These are phyloP conservation scores for Pythium dissotocum DNA, from an alignment of 352 stramenopile genomes.

Conservation along the genomic window DNA sequence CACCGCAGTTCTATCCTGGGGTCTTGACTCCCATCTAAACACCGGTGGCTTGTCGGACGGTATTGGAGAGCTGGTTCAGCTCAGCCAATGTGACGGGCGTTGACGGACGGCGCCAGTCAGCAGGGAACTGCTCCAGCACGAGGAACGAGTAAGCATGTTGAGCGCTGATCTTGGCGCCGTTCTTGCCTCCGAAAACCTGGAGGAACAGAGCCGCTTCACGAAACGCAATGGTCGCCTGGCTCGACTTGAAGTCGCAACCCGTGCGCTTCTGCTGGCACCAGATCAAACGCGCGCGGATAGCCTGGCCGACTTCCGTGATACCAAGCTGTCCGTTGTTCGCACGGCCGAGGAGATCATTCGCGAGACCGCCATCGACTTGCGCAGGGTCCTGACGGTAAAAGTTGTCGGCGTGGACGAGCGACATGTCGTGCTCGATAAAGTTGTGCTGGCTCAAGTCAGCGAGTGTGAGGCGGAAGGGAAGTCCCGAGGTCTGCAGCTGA, in stretches of 20 bases:
- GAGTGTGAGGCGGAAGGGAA: slow-evolving; percentile 37
- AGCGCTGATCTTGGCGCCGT: background rate
- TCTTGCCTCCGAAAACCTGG: background rate
- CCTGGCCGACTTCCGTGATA: slow-evolving; percentile 12
- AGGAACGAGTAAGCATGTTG: background rate
- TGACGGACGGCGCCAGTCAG: background rate
- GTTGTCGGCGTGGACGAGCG: slow-evolving; percentile 41
- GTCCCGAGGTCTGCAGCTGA: slow-evolving; percentile 4
- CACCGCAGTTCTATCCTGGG: background rate
- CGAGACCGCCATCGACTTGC: slow-evolving; percentile 30
- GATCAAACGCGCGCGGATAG: slow-evolving; percentile 19
- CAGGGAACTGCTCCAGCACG: slow-evolving; percentile 1
- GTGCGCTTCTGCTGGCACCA: slow-evolving; percentile 29
- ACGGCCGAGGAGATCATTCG: slow-evolving; percentile 32
- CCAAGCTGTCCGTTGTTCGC: background rate
- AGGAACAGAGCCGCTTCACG: slow-evolving; percentile 3
- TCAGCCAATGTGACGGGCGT: background rate
- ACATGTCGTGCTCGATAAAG: slow-evolving; percentile 52
- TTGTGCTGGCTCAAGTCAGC: slow-evolving; percentile 45
- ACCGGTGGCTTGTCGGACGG: background rate
- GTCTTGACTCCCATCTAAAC: background rate
- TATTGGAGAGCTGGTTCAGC: background rate
- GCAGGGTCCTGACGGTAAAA: slow-evolving; percentile 39
- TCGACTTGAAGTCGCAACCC: slow-evolving; percentile 11
- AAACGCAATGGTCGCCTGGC: background rate